Evolutionary conservation across 1,284 basidiomycete genomes (phyloP).

Genomic region (Ustilago xerochloae): DNA sequence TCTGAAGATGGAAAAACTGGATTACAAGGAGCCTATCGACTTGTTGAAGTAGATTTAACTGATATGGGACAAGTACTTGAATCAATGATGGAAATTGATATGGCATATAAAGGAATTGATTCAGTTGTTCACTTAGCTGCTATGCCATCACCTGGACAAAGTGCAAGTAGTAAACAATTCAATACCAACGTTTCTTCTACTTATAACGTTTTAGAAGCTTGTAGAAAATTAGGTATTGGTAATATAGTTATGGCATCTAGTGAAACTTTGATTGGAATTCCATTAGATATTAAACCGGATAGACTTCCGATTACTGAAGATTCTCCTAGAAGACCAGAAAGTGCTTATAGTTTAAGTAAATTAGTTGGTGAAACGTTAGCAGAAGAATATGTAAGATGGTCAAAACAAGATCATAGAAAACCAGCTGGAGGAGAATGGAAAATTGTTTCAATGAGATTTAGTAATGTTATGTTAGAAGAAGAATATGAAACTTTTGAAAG

Average conservation of each 20-base stretch:
- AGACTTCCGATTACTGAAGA: slow-evolving; percentile 68
- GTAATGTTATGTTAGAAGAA: slow-evolving; percentile 69
- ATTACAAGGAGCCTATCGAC: slow-evolving; percentile 47
- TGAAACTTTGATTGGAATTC: slow-evolving; percentile 69
- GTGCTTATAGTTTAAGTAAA: slow-evolving; percentile 68
- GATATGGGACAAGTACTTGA: slow-evolving; percentile 68
- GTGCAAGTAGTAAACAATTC: slow-evolving; percentile 64
- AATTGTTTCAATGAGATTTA: slow-evolving; percentile 68
- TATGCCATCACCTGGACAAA: slow-evolving; percentile 68
- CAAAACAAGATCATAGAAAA: slow-evolving; percentile 43
- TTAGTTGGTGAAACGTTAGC: slow-evolving; percentile 69
- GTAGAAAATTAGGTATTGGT: slow-evolving; percentile 66
- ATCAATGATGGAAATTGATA: slow-evolving; percentile 62
- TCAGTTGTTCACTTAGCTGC: slow-evolving; percentile 69
- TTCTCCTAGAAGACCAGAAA: slow-evolving; percentile 64
- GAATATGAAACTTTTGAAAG: slow-evolving; percentile 68
- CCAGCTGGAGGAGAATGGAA: slow-evolving; percentile 54
- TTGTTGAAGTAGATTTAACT: slow-evolving; percentile 64
- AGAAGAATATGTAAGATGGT: slow-evolving; percentile 69
- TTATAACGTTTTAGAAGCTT: slow-evolving; percentile 69
- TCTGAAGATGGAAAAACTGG: slow-evolving; percentile 62
- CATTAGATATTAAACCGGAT: slow-evolving; percentile 66
- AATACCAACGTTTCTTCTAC: slow-evolving; percentile 68
- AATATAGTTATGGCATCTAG: slow-evolving; percentile 68
- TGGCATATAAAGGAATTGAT: slow-evolving; percentile 67